phyloP scores from a whole-genome alignment of 495 filamentous ascomycete genomes.

The Clohesyomyces aquaticus region DNA sequence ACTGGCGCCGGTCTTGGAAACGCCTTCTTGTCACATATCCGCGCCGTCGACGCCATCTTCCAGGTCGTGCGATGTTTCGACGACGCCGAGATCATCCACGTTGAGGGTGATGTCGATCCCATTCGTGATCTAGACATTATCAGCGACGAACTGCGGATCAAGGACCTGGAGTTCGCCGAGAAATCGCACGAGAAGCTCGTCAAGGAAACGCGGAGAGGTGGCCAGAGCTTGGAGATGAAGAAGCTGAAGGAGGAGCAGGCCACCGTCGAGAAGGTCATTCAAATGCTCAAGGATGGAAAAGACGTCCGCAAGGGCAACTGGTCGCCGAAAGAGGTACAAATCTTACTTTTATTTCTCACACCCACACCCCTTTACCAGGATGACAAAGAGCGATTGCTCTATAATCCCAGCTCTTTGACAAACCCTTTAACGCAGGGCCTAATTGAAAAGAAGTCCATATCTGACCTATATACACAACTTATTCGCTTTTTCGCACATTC shows the following conservation, averaged over 20 bases:
- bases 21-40: constrained; percentile 97
- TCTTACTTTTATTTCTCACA: constrained; percentile 29
- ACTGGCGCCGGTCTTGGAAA: constrained; percentile 98
- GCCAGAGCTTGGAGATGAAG: constrained; percentile 97
- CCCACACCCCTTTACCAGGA: constrained; percentile 64
- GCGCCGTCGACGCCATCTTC: constrained; percentile 99
- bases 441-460: constrained; percentile 76
- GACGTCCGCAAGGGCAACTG: constrained; percentile 90
- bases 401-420: constrained; percentile 99
- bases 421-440: constrained; percentile 71
- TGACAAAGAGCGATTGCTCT: constrained; percentile 97
- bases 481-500: neutral
- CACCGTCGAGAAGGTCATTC: constrained; percentile 83
- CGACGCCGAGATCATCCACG: constrained; percentile 99
- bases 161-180: constrained; percentile 98
- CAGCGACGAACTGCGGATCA: constrained; percentile 92
- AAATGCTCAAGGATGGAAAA: constrained; percentile 80
- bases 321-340: constrained; percentile 91
- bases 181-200: constrained; percentile 86
- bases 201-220: constrained; percentile 93
- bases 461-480: constrained; percentile 50
- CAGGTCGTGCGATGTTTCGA: constrained; percentile 99
- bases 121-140: constrained; percentile 94
- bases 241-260: constrained; percentile 94
- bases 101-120: constrained; percentile 97